A percentile compares a stretch with the other conserved stretches of the same genome.
Conservation (phyloP, 805 yeast genomes). For the Tetrapisispora fleetii region DNA sequence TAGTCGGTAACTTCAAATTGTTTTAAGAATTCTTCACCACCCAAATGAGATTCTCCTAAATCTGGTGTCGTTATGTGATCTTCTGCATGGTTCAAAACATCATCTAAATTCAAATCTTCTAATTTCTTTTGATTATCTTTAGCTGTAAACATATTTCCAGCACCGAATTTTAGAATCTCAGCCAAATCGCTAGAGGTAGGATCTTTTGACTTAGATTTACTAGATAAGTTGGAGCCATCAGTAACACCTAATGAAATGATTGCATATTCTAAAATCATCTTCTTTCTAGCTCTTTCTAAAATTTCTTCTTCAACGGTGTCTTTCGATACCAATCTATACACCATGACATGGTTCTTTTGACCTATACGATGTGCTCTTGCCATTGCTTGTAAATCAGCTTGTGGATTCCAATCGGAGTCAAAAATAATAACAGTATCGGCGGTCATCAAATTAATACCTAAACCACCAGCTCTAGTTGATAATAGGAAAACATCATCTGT, state of each 20-base stretch:
- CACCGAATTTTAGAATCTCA: conserved; percentile 94
- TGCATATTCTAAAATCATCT: conserved; percentile 97
- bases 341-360: conserved; percentile 97
- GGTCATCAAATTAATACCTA: conserved; percentile 96
- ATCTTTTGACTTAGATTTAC: conserved; percentile 42
- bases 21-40: conserved; percentile 93
- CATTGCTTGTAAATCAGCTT: conserved; percentile 98
- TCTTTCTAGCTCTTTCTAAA: conserved; percentile 89
- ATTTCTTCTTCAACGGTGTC: conserved; percentile 98
- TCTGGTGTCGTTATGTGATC: conserved; percentile 96
- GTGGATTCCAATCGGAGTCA: conserved; percentile 99
- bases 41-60: conserved; percentile 91
- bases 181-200: conserved; percentile 79
- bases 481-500: conserved; percentile 83
- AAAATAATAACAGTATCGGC: conserved; percentile 97
- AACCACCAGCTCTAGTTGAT: conserved; percentile 97
- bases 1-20: conserved; percentile 98
- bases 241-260: conserved; percentile 93
- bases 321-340: conserved; percentile 92
- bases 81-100: conserved; percentile 92
- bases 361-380: conserved; percentile 99
- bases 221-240: conserved; percentile 44
- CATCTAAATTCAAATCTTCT: conserved; percentile 91
- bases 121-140: conserved; percentile 88
- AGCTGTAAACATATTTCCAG: conserved; percentile 97